Evolutionary conservation across 164 flowering plant species (phyloP).

Genomic region (Liriodendron chinense): DNA sequence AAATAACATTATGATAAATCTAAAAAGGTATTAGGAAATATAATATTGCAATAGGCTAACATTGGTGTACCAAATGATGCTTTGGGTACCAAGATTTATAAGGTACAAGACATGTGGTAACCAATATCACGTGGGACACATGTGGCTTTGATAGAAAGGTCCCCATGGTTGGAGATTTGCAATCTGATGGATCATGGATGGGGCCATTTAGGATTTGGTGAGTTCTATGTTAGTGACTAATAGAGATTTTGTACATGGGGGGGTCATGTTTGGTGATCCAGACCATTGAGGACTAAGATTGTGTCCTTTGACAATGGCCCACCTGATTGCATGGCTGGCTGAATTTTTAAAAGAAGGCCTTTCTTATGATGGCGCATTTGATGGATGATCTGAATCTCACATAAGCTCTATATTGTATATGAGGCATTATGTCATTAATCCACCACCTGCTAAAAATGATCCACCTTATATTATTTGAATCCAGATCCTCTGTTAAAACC

Average conservation of each 20-base stretch:
- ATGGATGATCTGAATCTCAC: too few species aligned
- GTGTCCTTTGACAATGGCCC: too few species aligned
- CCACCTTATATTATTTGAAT: too few species aligned
- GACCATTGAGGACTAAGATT: neutral
- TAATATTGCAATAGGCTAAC: neutral
- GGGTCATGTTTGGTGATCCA: neutral
- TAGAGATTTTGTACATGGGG: neutral
- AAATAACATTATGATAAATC: neutral
- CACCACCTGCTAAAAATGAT: too few species aligned
- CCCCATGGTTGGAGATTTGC: neutral
- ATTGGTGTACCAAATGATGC: neutral
- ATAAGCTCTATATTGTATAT: too few species aligned
- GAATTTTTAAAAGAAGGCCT: too few species aligned
- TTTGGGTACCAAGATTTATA: neutral
- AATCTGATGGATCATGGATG: neutral
- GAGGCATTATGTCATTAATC: too few species aligned
- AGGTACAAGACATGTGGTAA: neutral
- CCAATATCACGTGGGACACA: neutral
- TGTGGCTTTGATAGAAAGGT: neutral
- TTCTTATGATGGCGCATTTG: too few species aligned
- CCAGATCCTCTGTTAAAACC: too few species aligned
- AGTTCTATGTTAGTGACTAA: neutral
- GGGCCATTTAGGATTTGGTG: neutral
- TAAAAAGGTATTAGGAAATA: neutral
- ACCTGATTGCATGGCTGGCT: too few species aligned